Evolutionary conservation across 495 filamentous ascomycete genomes (phyloP).

Genomic region (Pyrenula aspistea): DNA sequence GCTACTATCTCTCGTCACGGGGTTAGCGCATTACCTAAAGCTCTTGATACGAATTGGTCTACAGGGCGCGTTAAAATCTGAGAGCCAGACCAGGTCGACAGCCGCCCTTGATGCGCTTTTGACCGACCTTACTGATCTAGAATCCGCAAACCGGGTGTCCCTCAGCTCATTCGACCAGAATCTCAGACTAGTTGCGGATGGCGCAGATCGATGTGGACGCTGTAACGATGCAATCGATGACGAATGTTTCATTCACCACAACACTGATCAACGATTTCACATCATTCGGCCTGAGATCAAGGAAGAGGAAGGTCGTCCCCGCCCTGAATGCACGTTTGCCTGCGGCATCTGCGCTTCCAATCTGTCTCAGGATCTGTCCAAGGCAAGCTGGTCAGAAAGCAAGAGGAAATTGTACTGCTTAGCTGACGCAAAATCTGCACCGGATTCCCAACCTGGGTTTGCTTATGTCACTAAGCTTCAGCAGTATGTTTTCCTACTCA

Average conservation of each 20-base stretch:
- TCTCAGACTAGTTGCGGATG: conserved; percentile 57
- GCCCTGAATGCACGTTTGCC: background rate
- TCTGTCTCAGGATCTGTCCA: conserved; percentile 46
- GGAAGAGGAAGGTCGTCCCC: background rate
- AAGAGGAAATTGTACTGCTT: conserved; percentile 58
- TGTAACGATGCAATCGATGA: conserved; percentile 90
- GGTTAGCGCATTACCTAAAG: conserved; percentile 95
- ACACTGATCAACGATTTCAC: conserved; percentile 62
- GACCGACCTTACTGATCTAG: conserved; percentile 62
- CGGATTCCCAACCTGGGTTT: conserved; percentile 43
- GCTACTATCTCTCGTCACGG: conserved; percentile 85
- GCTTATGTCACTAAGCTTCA: conserved; percentile 65
- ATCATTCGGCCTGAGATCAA: conserved; percentile 50
- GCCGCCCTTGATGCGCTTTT: conserved; percentile 74
- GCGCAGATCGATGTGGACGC: conserved; percentile 67
- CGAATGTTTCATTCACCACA: conserved; percentile 61
- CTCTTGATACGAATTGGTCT: conserved; percentile 94
- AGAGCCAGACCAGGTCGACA: conserved; percentile 63
- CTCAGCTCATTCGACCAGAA: conserved; percentile 65
- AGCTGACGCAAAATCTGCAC: conserved; percentile 43
- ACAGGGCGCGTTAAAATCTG: conserved; percentile 83
- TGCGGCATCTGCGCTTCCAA: conserved; percentile 50
- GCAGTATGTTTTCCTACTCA: conserved; percentile 87
- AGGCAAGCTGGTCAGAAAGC: conserved; percentile 53
- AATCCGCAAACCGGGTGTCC: conserved; percentile 57